Evolutionary conservation across 75 land plant species (phyloP).

Genomic region (Azolla pinnata): DNA sequence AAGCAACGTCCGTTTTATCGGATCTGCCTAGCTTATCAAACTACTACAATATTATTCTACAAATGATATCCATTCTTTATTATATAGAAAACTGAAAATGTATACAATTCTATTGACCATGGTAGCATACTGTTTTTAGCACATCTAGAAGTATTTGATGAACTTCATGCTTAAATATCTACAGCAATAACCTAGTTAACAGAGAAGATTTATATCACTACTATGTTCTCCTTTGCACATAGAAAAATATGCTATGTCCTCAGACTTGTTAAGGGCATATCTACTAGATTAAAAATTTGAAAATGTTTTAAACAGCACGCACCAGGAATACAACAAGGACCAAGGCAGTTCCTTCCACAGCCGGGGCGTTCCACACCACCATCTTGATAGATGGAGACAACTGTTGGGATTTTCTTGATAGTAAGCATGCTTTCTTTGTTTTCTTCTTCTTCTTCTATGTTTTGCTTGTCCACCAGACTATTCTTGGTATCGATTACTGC

Average conservation of each 20-base stretch:
- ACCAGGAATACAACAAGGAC: constrained; percentile 84
- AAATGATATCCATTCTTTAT: no score
- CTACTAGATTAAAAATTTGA: background rate
- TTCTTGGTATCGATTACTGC: no score
- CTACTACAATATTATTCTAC: background rate
- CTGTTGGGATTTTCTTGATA: constrained; percentile 66
- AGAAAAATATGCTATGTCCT: background rate
- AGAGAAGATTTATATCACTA: no score
- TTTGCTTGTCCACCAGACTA: background rate
- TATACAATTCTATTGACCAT: no score
- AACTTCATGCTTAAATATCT: no score
- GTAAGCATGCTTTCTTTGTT: no score
- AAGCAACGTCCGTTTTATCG: background rate
- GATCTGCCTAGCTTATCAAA: background rate
- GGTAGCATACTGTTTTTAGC: no score
- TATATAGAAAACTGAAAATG: no score
- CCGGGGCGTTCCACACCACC: constrained; percentile 36
- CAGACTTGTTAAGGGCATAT: background rate
- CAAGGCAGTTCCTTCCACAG: constrained; percentile 81
- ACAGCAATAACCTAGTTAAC: no score
- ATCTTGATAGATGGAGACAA: constrained; percentile 67
- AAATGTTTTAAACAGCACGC: background rate
- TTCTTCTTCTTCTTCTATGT: no score
- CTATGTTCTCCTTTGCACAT: background rate
- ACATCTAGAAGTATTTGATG: no score